Base-by-base conservation (phyloP, 331 rosid species). In the Quercus tomentella region DNA sequence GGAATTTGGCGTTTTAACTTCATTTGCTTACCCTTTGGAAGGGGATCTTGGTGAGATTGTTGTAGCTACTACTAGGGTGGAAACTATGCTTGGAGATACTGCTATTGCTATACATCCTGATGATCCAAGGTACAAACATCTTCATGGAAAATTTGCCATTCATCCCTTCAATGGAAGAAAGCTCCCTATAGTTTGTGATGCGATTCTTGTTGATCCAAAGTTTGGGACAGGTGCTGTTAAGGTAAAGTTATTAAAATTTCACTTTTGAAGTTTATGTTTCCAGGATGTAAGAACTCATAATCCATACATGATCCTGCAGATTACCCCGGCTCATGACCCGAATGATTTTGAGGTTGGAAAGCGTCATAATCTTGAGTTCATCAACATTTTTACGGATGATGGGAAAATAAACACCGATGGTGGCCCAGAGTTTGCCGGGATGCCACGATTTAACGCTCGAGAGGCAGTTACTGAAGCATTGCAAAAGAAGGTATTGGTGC, bases 41-140 rank as follows among this genome's bases (percentile, higher is more conserved):
- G 94, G 83, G 35, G 87, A 74, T 69, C 80, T 89, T 10, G 98
- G 99, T 78, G 98, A 96, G 81, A 88, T 96, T 84, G 89, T 96
- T 77, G 98, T 93, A 68, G 98, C 98, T 76, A 93, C 99, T 52
- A 96, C 98, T 75, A 85, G 99, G 80, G 89, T 96, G 77, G 99
- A 96, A 83, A 93, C 98, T 7, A 96, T 96, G 98, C 98, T 96
- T 31, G 99, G 99, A n/a, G 99, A 96, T 86, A 89, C 97, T 79
- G 98, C 99, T 45, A 90, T 96, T 80, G 97, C 99, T 30, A 66
- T 96, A 74, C 98, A 93, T 81, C 97, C 99, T 55, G 78, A 81
- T 56, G 98, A 96, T 78, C 81, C 77, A 17, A 86, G 97, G 87
- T 96, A 91, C 83, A 80, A 31, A 16, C 88, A 81, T 76, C 91